These are phyloP conservation scores for Neofusicoccum laricinum DNA, from an alignment of 2,329 filamentous ascomycete genomes.

Conservation along the genomic window DNA sequence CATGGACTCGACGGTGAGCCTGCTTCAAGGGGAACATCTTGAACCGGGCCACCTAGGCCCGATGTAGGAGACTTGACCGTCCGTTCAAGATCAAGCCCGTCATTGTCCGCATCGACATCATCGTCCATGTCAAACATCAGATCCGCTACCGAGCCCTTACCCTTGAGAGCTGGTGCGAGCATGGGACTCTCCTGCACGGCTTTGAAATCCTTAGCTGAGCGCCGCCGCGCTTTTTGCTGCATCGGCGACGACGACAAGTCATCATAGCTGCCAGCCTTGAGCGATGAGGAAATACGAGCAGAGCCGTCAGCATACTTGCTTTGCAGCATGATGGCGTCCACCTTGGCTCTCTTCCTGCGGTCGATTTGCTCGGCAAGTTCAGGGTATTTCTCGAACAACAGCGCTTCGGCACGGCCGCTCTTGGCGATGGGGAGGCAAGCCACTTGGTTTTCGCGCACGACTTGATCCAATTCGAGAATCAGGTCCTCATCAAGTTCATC, in stretches of 20 bases:
- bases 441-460: conserved; percentile 80
- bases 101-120: conserved; percentile 48
- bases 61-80: not conserved
- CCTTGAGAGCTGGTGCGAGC: conserved; percentile 64
- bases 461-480: conserved; percentile 73
- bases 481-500: conserved; percentile 83
- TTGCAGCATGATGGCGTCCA: conserved; percentile 74
- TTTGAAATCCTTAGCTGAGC: conserved; percentile 41
- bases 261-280: conserved; percentile 63
- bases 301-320: conserved; percentile 64
- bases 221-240: conserved; percentile 6
- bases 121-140: conserved; percentile 96
- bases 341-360: conserved; percentile 64
- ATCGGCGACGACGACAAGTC: conserved; percentile 42
- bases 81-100: not conserved
- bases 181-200: conserved; percentile 57
- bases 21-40: not conserved
- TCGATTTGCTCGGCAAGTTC: conserved; percentile 63
- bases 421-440: conserved; percentile 73
- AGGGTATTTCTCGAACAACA: conserved; percentile 64
- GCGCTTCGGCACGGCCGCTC: conserved; percentile 67
- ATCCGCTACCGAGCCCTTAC: conserved; percentile 68
- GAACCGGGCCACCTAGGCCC: not conserved
- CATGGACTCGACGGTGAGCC: not conserved
- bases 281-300: conserved; percentile 58